A percentile compares a stretch with the other conserved stretches of the same genome.
phyloP scores from a whole-genome alignment of 805 yeast genomes.

The Kodamaea nitidulidarum region DNA sequence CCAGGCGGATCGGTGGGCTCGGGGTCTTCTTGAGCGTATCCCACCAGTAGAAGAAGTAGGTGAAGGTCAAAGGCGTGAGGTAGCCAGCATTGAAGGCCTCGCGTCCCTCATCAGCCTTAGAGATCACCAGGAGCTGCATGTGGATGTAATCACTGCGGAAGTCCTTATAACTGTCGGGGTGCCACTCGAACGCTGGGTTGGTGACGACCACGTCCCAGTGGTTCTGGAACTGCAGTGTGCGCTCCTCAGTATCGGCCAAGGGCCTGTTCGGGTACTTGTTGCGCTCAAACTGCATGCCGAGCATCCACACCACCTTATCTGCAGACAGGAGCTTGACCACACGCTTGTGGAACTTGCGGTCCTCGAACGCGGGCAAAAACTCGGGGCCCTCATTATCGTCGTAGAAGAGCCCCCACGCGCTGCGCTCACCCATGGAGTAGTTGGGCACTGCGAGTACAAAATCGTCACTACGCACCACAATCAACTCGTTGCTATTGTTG shows the following conservation, averaged over 20 bases:
- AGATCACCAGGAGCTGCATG: constrained; percentile 37
- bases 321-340: constrained; percentile 52
- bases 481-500: constrained; percentile 44
- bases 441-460: constrained; percentile 58
- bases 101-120: constrained; percentile 25
- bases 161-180: constrained; percentile 74
- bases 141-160: constrained; percentile 83
- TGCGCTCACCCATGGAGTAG: constrained; percentile 33
- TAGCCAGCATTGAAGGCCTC: constrained; percentile 33
- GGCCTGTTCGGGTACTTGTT: constrained; percentile 33
- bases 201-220: constrained; percentile 63
- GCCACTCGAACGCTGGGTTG: constrained; percentile 52
- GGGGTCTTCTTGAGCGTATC: constrained; percentile 27
- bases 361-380: constrained; percentile 19
- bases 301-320: constrained; percentile 71
- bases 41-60: constrained; percentile 44
- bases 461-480: constrained; percentile 50
- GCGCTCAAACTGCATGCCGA: constrained; percentile 72
- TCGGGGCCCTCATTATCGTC: constrained; percentile 18
- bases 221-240: constrained; percentile 49
- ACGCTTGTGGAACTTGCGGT: constrained; percentile 33
- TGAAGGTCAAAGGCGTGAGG: constrained; percentile 36
- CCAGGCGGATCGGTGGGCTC: constrained; percentile 35
- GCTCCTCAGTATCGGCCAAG: constrained; percentile 35
- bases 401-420: constrained; percentile 37